Evolutionary conservation across 78 protist species (phyloP).

Genomic region (Mastigamoeba balamuthi): DNA sequence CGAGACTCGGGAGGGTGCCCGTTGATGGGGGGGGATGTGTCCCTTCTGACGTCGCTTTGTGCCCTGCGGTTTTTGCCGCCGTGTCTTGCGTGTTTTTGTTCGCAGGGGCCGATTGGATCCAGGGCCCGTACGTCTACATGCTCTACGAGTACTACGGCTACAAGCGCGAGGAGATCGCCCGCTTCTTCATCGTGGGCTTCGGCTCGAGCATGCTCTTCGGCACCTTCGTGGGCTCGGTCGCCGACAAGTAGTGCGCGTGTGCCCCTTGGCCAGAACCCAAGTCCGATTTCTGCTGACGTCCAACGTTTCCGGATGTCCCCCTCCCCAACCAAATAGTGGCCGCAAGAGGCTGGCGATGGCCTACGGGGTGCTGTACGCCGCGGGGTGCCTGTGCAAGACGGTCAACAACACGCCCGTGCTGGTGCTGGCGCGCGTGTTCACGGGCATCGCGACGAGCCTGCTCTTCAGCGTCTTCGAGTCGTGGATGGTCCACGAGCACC

Average conservation of each 20-base stretch:
- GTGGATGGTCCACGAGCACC: slow-evolving; percentile 89
- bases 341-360: slow-evolving; percentile 40
- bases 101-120: slow-evolving; percentile 86
- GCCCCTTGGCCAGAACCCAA: background rate
- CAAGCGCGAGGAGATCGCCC: slow-evolving; percentile 49
- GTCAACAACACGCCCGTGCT: slow-evolving; percentile 27
- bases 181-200: slow-evolving; percentile 84
- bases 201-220: slow-evolving; percentile 76
- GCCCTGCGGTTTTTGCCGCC: too few relatives aligned
- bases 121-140: slow-evolving; percentile 92
- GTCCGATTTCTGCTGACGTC: background rate
- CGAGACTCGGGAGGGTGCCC: too few relatives aligned
- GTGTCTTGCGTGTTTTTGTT: too few relatives aligned
- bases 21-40: too few relatives aligned
- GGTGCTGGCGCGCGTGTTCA: slow-evolving; percentile 76
- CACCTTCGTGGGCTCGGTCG: slow-evolving; percentile 74
- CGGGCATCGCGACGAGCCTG: slow-evolving; percentile 91
- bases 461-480: slow-evolving; percentile 85
- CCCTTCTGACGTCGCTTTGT: too few relatives aligned
- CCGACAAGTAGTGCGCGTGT: slow-evolving; percentile 64
- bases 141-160: slow-evolving; percentile 81
- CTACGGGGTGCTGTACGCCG: slow-evolving; percentile 46
- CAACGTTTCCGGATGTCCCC: background rate
- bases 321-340: slow-evolving; percentile 36
- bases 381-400: slow-evolving; percentile 72